phyloP scores from a whole-genome alignment of 2,329 filamentous ascomycete genomes.

The Microdochium nivale region DNA sequence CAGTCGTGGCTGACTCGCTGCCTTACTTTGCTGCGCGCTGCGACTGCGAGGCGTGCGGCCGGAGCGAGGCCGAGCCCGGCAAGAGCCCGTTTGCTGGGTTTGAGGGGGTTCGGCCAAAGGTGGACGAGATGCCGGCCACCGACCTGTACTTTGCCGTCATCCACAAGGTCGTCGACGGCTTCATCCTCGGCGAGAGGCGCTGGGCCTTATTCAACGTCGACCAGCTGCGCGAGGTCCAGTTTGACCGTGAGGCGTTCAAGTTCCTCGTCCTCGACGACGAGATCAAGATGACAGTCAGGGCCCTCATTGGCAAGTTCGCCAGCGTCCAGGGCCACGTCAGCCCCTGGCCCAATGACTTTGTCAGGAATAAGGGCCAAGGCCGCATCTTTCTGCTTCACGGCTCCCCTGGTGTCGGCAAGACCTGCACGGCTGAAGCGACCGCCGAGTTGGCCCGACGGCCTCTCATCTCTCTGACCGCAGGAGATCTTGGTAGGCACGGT shows the following conservation, averaged over 20 bases:
- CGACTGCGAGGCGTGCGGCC: constrained; percentile 27
- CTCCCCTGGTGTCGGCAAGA: constrained; percentile 48
- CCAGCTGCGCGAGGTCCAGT: constrained; percentile 29
- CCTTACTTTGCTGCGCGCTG: constrained; percentile 32
- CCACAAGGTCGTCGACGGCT: constrained; percentile 32
- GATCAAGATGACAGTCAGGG: constrained; percentile 36
- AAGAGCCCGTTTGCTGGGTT: constrained; percentile 28
- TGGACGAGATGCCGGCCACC: constrained; percentile 24
- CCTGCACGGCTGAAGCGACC: constrained; percentile 45
- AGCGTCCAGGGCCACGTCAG: constrained; percentile 27
- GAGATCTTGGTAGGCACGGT: constrained; percentile 34
- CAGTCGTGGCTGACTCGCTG: constrained; percentile 24
- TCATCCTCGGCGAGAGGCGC: constrained; percentile 17
- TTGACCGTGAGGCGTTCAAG: constrained; percentile 35
- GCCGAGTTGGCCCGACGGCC: constrained; percentile 41
- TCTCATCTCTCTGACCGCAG: constrained; percentile 40
- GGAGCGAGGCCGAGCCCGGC: constrained; percentile 8
- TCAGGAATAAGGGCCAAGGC: constrained; percentile 41
- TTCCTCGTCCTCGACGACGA: constrained; percentile 37
- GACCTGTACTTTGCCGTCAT: constrained; percentile 38
- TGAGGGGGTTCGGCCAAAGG: constrained; percentile 27
- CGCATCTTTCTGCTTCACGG: constrained; percentile 43
- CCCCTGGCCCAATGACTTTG: constrained; percentile 27
- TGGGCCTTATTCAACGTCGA: constrained; percentile 28
- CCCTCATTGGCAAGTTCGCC: constrained; percentile 38